Base-by-base conservation (phyloP, 2,329 filamentous ascomycete genomes). In the Delphinella strobiligena region DNA sequence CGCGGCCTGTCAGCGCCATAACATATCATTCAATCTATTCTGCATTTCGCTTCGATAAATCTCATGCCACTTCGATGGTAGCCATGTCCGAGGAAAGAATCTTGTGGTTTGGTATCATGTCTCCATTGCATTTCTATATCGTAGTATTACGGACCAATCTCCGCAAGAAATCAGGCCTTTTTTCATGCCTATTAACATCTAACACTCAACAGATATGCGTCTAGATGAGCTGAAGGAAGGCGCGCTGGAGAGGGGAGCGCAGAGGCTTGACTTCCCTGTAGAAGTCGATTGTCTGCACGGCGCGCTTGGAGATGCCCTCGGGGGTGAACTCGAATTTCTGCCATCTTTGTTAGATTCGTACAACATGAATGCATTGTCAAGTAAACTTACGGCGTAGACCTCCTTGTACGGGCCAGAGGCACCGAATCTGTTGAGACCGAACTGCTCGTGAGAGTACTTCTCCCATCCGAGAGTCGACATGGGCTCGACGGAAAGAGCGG, bases 251-350 rank as follows among this genome's bases (percentile, higher is more conserved):
- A 50, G 91, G 89, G 40, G 88, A 95, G 65, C 91, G 86, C 58
- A 95, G 61, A 36, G 67, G 74, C 69, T 89, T 88, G 61, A 83
- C 77, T 51, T 81, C 83, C 82, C 95, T 96, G 82, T 87, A 98
- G 79, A 95, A 98, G 62, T 96, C 79, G 57, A 96, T 71, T 49
- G 91, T 98, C 53, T 82, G 81, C 48, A 86, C 65, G 45, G 89
- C 91, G 56, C 91, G 87, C 82, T 96, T 95, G 69, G 84, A 73
- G 62, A 98, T 83, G 51, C 91, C 91, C 68, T 94, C 89, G 39
- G 91, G 84, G 36, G 89, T 98, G 74, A 98, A 96, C 68, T 96
- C 91, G 69, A 98, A 98, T 78, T 95, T 96, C 74, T 84, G n/a
- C n/a, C n/a, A n/a, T n/a, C n/a, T n/a, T n/a, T n/a, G n/a, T n/a